Base-by-base conservation (phyloP, 768 basidiomycete genomes). In the Panaeolus papilionaceus region DNA sequence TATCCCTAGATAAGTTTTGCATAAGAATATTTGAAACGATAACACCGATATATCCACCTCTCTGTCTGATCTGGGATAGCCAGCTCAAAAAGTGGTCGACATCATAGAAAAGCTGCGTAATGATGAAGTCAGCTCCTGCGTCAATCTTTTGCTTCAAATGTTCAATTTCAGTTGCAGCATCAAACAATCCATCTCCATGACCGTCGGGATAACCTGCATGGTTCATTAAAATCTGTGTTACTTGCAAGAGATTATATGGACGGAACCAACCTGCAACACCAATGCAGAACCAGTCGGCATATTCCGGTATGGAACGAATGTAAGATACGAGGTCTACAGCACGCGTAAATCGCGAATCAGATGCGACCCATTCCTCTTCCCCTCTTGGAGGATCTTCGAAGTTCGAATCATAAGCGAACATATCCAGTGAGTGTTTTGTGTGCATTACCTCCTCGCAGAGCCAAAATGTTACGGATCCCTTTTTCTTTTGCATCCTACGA, bases 51-150 rank as follows among this genome's bases (percentile, higher is more conserved):
- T 58, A 76, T 85, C 44, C 67, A 95, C 96, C 96, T 78, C 82
- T 88, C 18, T 79, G 81, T 68, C 95, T 83, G 61, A 96, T 86
- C 74, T 86, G 89, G 72, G 83, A 78, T 26, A 91, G 78, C 98
- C 98, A 99, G 16, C 79, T 73, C 38, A 95, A 77, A 79, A 98
- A 99, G 16, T 86, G 85, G 62, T 95, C 90, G n/a, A 92, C 88
- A 75, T 99, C 97, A 79, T 99, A 99, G 79, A 99, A 99, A 6
- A 99, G 83, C 73, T 99, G 98, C 0, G 98, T 99, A 63, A 99
- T 83, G 68, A 99, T 93, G 76, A 95, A 99, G 73, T 98, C 93
- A 2, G 97, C 97, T 16, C 98, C 98, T 0, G 94, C 95, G 72
- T 97, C 91, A 44, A 98, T 89, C 77, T 99, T 99, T 51, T 85